Evolutionary conservation across 176 grass and related monocot genomes (phyloP).

Genomic region (Sorghum bicolor): Sorghum_bicolor_NCBIv3 NC_012878.2:7280501-7281000

Average conservation of each 20-base stretch:
- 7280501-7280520: not conserved
- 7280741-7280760: not conserved
- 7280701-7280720: not conserved
- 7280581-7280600: not conserved
- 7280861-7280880: too few species aligned
- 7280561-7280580: not conserved
- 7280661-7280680: not conserved
- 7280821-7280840: not conserved
- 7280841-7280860: not conserved
- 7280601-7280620: not conserved
- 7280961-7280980: not conserved
- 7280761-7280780: not conserved
- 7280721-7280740: not conserved
- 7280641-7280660: not conserved
- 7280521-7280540: not conserved
- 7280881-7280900: not conserved
- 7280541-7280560: not conserved
- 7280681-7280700: not conserved
- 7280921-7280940: not conserved
- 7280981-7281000: not conserved
- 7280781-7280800: not conserved
- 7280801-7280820: not conserved
- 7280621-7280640: not conserved
- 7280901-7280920: not conserved
- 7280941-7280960: not conserved